Evolutionary conservation across 768 basidiomycete species (phyloP).

Genomic region (Phylloporus arenicola): DNA sequence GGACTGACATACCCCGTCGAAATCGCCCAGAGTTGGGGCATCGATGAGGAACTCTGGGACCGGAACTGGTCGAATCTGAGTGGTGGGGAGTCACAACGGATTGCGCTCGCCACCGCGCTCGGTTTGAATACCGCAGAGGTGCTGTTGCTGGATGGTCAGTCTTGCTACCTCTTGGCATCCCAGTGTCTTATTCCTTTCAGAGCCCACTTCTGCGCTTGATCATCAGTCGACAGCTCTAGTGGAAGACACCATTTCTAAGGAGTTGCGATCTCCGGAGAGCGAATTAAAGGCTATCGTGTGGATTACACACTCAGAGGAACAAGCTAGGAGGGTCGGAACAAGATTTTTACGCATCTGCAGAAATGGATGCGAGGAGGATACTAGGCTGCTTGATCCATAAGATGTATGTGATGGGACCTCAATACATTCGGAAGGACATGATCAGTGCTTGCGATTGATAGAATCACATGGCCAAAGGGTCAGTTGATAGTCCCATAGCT

Average conservation of each 20-base stretch:
- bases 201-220: constrained; percentile 89
- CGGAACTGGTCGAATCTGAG: constrained; percentile 75
- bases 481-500: constrained; percentile 45
- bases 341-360: constrained; percentile 50
- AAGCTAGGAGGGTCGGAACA: constrained; percentile 69
- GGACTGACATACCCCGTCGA: constrained; percentile 40
- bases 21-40: constrained; percentile 59
- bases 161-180: neutral
- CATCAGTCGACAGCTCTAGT: constrained; percentile 57
- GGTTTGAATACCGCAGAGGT: constrained; percentile 74
- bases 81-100: constrained; percentile 82
- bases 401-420: neutral
- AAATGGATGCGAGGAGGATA: constrained; percentile 42
- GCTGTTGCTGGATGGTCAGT: constrained; percentile 71
- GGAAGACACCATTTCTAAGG: constrained; percentile 53
- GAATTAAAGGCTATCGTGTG: constrained; percentile 71
- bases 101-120: constrained; percentile 72
- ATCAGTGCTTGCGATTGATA: neutral
- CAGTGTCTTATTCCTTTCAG: constrained; percentile 34
- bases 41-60: constrained; percentile 67
- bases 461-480: rapidly evolving
- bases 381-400: constrained; percentile 25
- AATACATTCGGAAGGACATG: neutral
- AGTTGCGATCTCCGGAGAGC: constrained; percentile 44
- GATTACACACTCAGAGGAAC: constrained; percentile 86